These are phyloP conservation scores for Leishmania turanica DNA, from an alignment of 208 protist genomes.

Conservation along the genomic window DNA sequence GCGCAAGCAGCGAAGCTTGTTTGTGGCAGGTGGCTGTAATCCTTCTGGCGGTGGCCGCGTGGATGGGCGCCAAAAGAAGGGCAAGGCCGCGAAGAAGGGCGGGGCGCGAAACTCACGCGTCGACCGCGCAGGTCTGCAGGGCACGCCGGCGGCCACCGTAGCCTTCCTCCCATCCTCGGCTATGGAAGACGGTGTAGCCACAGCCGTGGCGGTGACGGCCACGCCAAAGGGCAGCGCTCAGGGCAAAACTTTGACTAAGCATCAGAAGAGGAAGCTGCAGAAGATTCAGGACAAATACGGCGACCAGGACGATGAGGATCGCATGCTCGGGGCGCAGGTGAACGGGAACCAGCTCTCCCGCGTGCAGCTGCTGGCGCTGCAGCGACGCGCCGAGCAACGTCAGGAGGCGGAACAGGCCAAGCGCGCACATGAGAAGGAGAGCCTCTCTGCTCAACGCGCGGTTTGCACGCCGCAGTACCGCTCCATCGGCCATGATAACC, in stretches of 20 bases:
- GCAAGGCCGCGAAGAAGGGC: conserved; percentile 1
- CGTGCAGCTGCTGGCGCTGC: conserved; percentile 44
- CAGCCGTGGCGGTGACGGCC: conserved; percentile 1
- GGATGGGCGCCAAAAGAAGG: not conserved
- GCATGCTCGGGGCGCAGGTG: conserved; percentile 47
- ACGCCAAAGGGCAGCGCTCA: conserved; percentile 5
- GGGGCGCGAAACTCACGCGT: conserved; percentile 24
- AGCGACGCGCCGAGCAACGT: conserved; percentile 10
- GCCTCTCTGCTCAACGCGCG: conserved; percentile 3
- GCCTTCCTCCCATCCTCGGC: conserved; percentile 1
- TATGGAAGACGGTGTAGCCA: not conserved
- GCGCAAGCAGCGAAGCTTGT: conserved; percentile 10
- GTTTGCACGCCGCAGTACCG: not conserved
- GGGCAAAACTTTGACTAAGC: conserved; percentile 43
- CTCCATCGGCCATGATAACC: not conserved
- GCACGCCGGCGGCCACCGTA: not conserved
- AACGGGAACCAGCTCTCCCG: conserved; percentile 71
- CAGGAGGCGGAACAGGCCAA: conserved; percentile 14
- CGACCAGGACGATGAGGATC: conserved; percentile 84
- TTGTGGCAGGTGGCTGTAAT: not conserved
- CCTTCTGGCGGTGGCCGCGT: not conserved
- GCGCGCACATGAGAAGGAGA: conserved; percentile 15
- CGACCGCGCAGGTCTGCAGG: conserved; percentile 11
- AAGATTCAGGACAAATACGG: conserved; percentile 79
- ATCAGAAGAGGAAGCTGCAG: conserved; percentile 75